Conservation (phyloP, 305 asterid genomes). For the Fraxinus ornus region DNA sequence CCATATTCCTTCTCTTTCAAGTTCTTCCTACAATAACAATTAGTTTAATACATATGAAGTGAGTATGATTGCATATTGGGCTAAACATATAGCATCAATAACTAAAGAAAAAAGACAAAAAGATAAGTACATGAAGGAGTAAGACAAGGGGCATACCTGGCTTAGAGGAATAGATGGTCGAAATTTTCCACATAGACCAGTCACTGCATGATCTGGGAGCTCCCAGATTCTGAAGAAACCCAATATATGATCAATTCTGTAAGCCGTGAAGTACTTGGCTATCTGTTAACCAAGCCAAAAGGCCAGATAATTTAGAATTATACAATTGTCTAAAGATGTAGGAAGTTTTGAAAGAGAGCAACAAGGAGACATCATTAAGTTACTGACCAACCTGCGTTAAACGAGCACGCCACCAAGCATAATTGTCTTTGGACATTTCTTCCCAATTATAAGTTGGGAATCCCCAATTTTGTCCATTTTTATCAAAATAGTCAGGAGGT, state of each 20-base stretch:
- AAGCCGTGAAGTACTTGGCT: conserved; percentile 96
- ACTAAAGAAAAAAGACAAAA: neutral
- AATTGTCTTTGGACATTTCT: conserved; percentile 98
- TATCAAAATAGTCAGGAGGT: conserved; percentile 97
- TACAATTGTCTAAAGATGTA: neutral
- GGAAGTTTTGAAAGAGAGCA: neutral
- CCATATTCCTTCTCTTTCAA: conserved; percentile 94
- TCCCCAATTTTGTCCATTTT: conserved; percentile 99
- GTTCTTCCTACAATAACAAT: conserved; percentile 67
- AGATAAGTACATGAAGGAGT: neutral
- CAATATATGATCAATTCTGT: conserved; percentile 91
- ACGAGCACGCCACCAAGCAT: conserved; percentile 99
- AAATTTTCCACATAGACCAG: conserved; percentile 98
- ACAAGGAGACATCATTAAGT: conserved; percentile 2
- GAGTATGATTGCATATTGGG: neutral
- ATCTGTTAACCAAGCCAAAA: conserved; percentile 49
- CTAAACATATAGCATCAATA: neutral
- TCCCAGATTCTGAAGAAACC: conserved; percentile 99
- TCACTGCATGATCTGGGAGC: conserved; percentile 93
- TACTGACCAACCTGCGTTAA: conserved; percentile 66
- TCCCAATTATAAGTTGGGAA: conserved; percentile 99
- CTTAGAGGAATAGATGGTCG: conserved; percentile 94
- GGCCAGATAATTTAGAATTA: conserved; percentile 2
- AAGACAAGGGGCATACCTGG: conserved; percentile 45
- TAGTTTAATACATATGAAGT: conserved; percentile 6